phyloP scores from a whole-genome alignment of 2,329 filamentous ascomycete genomes.

The Lanzia echinophila region DNA sequence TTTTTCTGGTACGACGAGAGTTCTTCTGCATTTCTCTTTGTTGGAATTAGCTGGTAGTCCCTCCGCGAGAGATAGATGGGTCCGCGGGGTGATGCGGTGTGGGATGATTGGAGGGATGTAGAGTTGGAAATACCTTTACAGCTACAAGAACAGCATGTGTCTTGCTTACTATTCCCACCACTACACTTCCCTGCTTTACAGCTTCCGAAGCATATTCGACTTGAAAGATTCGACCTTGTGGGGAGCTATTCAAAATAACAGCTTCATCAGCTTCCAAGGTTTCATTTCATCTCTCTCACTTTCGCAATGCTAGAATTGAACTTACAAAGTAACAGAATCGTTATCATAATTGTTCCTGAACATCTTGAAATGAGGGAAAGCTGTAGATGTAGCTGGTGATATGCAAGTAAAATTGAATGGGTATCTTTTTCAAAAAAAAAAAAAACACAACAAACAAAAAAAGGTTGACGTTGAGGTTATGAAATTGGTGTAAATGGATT shows the following conservation, averaged over 20 bases:
- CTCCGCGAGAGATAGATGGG: no score
- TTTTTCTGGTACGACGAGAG: conserved; percentile 99
- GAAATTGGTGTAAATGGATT: background rate
- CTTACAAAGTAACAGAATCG: conserved; percentile 98
- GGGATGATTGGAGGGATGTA: background rate
- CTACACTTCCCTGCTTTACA: conserved; percentile 97
- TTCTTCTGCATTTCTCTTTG: conserved; percentile 93
- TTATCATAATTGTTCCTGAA: conserved; percentile 99
- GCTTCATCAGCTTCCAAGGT: background rate
- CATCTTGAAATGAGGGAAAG: conserved; percentile 52
- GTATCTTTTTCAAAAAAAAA: conserved; percentile 7
- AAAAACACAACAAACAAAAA: background rate
- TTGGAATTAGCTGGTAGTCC: no score
- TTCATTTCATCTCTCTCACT: background rate
- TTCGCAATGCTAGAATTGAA: conserved; percentile 13
- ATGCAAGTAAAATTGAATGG: background rate
- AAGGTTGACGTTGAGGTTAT: conserved; percentile 4
- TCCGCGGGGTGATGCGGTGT: no score
- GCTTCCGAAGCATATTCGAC: conserved; percentile 98
- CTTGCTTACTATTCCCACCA: conserved; percentile 95
- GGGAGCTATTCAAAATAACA: conserved; percentile 58
- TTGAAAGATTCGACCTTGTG: conserved; percentile 98
- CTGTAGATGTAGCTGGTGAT: background rate
- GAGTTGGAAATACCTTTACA: conserved; percentile 63
- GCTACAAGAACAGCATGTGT: conserved; percentile 94